Evolutionary conservation across 2,329 filamentous ascomycete species (phyloP).

Genomic region (Cadophora luteo-olivacea): DNA sequence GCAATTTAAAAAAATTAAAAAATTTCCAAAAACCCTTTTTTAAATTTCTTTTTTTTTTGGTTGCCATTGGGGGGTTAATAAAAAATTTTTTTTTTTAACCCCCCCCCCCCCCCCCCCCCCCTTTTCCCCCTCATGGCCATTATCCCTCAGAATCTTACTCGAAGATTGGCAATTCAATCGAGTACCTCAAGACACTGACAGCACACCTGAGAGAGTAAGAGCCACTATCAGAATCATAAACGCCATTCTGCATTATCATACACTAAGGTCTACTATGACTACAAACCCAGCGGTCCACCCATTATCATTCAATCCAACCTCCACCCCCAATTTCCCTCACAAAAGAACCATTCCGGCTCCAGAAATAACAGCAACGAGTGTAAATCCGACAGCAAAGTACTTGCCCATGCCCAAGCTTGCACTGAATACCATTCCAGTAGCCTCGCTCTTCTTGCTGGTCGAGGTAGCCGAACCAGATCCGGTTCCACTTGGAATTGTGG

Average conservation of each 20-base stretch:
- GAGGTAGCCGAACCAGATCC: conserved; percentile 24
- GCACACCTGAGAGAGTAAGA: too few relatives aligned
- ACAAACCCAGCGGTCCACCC: conserved; percentile 14
- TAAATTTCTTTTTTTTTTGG: too few relatives aligned
- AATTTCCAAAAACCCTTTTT: too few relatives aligned
- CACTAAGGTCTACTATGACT: conserved; percentile 14
- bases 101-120: too few relatives aligned
- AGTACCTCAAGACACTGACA: too few relatives aligned
- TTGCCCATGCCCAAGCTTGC: conserved; percentile 32
- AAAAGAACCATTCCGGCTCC: conserved; percentile 37
- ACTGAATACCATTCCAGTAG: conserved; percentile 28
- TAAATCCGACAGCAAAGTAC: conserved; percentile 32
- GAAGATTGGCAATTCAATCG: too few relatives aligned
- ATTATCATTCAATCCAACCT: conserved; percentile 17
- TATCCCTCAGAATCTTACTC: too few relatives aligned
- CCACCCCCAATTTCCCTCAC: conserved; percentile 15
- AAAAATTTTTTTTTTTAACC: too few relatives aligned
- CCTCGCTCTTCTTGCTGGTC: conserved; percentile 39
- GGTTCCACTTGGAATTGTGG: conserved; percentile 23
- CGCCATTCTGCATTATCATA: conserved; percentile 19
- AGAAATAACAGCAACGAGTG: conserved; percentile 31
- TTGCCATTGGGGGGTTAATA: too few relatives aligned
- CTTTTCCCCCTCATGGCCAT: too few relatives aligned
- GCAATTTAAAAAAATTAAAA: too few relatives aligned
- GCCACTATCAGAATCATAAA: background rate